phyloP scores from a whole-genome alignment of 106 monocot species.

The Phalaenopsis equestris region DNA sequence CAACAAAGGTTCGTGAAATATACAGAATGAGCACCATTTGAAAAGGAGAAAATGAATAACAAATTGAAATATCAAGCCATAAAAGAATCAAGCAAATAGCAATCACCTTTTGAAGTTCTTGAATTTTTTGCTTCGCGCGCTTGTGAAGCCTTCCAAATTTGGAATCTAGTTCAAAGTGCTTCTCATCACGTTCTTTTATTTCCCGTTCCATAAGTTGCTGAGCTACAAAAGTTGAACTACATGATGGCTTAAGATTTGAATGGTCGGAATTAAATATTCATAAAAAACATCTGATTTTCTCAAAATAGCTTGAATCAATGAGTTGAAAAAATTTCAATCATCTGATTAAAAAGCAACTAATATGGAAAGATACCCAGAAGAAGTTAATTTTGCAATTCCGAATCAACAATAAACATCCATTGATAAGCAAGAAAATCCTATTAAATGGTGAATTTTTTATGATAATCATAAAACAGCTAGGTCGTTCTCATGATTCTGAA shows the following conservation, averaged over 20 bases:
- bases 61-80: background rate
- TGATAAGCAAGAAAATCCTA: background rate
- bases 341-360: background rate
- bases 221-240: slow-evolving; percentile 53
- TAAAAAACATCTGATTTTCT: background rate
- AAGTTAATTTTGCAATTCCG: background rate
- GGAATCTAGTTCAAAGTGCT: slow-evolving; percentile 75
- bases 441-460: background rate
- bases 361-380: background rate
- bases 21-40: background rate
- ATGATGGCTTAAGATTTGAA: slow-evolving; percentile 20
- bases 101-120: slow-evolving; percentile 82
- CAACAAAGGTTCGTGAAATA: background rate
- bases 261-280: background rate
- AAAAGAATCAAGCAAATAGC: background rate
- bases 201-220: slow-evolving; percentile 79
- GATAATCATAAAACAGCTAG: background rate
- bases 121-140: slow-evolving; percentile 93
- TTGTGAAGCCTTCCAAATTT: slow-evolving; percentile 96
- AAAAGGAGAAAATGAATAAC: slow-evolving; percentile 8
- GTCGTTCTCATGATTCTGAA: background rate
- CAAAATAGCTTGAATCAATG: slow-evolving; percentile 1
- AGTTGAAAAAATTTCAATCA: background rate
- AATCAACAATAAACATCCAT: background rate
- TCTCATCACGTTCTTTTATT: slow-evolving; percentile 88